Percentiles rank a stretch among this genome's conserved stretches.
Conservation (phyloP, 305 asterid genomes). For the Fraxinus velutina region DNA sequence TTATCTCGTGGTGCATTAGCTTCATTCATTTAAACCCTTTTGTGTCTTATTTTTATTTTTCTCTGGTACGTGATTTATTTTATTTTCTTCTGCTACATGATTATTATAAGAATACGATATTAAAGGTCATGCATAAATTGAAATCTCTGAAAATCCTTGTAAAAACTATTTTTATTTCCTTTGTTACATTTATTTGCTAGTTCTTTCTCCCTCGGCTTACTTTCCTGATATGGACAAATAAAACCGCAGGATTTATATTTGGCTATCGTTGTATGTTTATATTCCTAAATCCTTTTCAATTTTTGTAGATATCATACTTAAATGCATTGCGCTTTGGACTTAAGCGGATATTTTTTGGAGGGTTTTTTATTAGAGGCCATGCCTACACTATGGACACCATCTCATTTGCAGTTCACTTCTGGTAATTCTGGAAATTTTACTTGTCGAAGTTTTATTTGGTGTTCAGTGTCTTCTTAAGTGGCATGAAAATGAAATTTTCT, state of each 20-base stretch:
- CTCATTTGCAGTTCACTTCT: constrained; percentile 92
- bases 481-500: background rate
- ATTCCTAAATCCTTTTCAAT: constrained; percentile 13
- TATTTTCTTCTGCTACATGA: background rate
- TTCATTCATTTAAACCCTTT: background rate
- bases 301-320: constrained; percentile 73
- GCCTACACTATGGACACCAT: constrained; percentile 99
- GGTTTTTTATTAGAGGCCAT: constrained; percentile 97
- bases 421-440: constrained; percentile 42
- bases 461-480: background rate
- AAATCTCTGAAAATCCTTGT: background rate
- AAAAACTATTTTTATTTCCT: background rate
- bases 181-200: background rate
- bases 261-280: constrained; percentile 2
- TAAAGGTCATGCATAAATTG: background rate
- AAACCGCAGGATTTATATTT: background rate
- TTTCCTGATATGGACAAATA: background rate
- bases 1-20: background rate
- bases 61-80: background rate
- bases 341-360: constrained; percentile 94
- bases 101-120: background rate
- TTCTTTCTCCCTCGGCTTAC: background rate
- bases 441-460: background rate
- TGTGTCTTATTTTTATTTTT: background rate
- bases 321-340: constrained; percentile 94